Base-by-base conservation (phyloP, 192 early-diverging fungal genomes). In the Pilobolus umbonatus region DNA sequence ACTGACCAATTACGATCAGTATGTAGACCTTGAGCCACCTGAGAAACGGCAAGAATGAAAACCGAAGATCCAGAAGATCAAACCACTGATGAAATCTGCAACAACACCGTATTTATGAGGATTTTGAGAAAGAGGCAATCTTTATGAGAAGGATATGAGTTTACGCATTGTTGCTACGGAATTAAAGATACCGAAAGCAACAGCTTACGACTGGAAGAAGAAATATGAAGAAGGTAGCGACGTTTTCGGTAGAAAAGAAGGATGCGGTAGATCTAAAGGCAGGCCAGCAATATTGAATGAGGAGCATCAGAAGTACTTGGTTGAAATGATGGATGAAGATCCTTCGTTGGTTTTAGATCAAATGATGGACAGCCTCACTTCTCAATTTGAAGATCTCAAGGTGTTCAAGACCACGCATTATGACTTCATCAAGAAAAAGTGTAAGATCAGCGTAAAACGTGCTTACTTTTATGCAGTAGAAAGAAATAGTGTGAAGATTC, bases 171-270 rank as follows among this genome's bases (percentile, higher is more conserved):
- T 30, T 31, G 48, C 48, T 26, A 21, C 24, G 26, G 9, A 50
- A 31, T 2, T 50, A 0, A 50, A 50, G 9, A 31, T 50, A 50
- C 19, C 9, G 12, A 3, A 8, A 10, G 38, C n/a, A 40, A 15
- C 19, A 40, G 45, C 45, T 2, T 21, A 47, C 3, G 19, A 15
- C 8, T 52, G 49, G 49, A 28, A 29, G 22, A 52, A 52, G 30
- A 52, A 52, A 12, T 25, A 24, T 17, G 30, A 52, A 34, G 49
- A 34, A 6, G 49, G 26, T 52, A 31, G n/a, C 9, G 11, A 34
- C 30, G 10, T 29, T 21, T 52, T 52, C 17, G n/a, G 8, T 34
- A 52, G 29, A 31, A 55, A 55, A 38, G 54, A 55, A 55, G 54
- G 39, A 24, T 40, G 54, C 32, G 32, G 49, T 52, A 52, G 49